These are phyloP conservation scores for Salvia rosmarinus DNA, from an alignment of 257 asterid genomes.

Conservation along the genomic window DNA sequence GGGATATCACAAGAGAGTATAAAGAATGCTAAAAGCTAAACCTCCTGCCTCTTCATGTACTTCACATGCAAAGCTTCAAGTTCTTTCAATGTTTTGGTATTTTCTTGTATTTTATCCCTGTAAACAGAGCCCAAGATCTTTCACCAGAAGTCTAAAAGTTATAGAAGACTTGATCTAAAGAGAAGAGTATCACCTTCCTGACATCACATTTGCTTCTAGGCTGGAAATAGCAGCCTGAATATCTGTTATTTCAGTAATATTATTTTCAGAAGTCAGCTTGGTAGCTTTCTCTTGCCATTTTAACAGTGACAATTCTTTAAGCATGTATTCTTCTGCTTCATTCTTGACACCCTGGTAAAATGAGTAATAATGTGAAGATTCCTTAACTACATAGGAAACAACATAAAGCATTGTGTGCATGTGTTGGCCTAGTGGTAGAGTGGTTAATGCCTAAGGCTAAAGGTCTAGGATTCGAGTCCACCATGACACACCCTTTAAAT, in stretches of 20 bases:
- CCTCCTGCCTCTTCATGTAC: constrained; percentile 83
- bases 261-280: constrained; percentile 72
- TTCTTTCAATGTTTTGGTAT: constrained; percentile 64
- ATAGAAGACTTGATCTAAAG: constrained; percentile 2
- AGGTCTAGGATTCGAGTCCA: too few species aligned
- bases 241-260: constrained; percentile 54
- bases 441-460: too few species aligned
- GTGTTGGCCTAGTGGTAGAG: too few species aligned
- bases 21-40: constrained; percentile 33
- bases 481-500: too few species aligned
- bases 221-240: constrained; percentile 59
- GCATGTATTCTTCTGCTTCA: constrained; percentile 96
- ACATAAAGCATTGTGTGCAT: too few species aligned
- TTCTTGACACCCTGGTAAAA: constrained; percentile 75
- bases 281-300: constrained; percentile 98
- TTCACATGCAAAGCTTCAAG: constrained; percentile 76
- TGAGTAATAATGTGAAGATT: constrained; percentile 5
- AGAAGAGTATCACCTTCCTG: constrained; percentile 60
- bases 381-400: constrained; percentile 18
- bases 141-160: constrained; percentile 20
- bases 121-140: constrained; percentile 17
- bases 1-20: neutral
- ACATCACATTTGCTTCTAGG: constrained; percentile 71
- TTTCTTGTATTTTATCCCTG: constrained; percentile 86
- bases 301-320: constrained; percentile 75